Conservation (phyloP, 306 rosid genomes). For the Quercus robur region DNA sequence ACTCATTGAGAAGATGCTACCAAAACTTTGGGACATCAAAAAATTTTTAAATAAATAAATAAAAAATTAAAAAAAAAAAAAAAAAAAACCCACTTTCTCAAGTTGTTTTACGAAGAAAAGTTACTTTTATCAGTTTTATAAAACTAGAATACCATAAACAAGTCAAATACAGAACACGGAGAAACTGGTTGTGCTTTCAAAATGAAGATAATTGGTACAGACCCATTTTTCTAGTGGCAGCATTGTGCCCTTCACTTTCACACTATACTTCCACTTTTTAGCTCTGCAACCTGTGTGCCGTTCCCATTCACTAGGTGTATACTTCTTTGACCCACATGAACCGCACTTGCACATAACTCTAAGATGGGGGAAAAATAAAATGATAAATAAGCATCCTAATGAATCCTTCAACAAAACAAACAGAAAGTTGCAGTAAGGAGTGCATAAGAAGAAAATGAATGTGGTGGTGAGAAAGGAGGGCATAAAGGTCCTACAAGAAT, state of each 20-base stretch:
- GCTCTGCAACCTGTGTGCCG: conserved; percentile 93
- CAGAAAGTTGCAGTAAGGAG: neutral
- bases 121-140: neutral
- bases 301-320: conserved; percentile 92
- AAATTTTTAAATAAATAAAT: too few relatives aligned
- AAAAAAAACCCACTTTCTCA: neutral
- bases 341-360: conserved; percentile 82
- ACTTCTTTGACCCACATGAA: conserved; percentile 77
- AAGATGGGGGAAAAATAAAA: conserved; percentile 20
- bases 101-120: neutral
- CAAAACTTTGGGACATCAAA: neutral
- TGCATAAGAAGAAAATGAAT: neutral
- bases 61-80: neutral
- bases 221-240: conserved; percentile 95
- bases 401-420: neutral
- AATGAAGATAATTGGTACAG: conserved; percentile 31
- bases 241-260: conserved; percentile 86
- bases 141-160: neutral
- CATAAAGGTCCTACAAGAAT: neutral
- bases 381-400: conserved; percentile 20
- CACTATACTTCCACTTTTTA: conserved; percentile 94
- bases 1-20: neutral
- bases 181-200: neutral
- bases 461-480: neutral
- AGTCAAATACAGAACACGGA: conserved; percentile 6